phyloP scores from a whole-genome alignment of 2,329 filamentous ascomycete genomes.

The Diaporthe australafricana region DNA sequence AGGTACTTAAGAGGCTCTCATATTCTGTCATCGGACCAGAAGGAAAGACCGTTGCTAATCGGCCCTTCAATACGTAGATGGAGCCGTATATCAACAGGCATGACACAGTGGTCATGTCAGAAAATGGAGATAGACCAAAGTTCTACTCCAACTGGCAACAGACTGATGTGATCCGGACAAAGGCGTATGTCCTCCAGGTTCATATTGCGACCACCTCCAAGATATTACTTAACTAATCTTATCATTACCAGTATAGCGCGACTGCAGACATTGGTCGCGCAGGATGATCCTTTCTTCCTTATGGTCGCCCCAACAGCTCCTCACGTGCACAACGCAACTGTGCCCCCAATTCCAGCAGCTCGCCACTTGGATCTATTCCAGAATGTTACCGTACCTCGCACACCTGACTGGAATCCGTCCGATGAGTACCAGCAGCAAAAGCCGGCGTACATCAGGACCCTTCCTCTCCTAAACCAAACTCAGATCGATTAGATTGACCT shows the following conservation, averaged over 20 bases:
- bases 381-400: constrained; percentile 69
- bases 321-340: constrained; percentile 63
- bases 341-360: constrained; percentile 66
- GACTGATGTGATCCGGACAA: neutral
- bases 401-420: constrained; percentile 74
- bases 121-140: neutral
- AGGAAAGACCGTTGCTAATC: no score
- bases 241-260: constrained; percentile 36
- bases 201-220: constrained; percentile 71
- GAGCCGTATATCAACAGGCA: neutral
- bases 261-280: neutral
- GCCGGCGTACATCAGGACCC: neutral
- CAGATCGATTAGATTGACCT: constrained; percentile 39
- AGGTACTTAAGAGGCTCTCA: constrained; percentile 49
- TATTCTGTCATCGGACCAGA: no score
- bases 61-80: neutral
- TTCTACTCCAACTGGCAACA: neutral
- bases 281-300: constrained; percentile 71
- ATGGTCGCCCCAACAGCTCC: constrained; percentile 74
- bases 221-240: constrained; percentile 53
- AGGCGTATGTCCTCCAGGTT: constrained; percentile 40
- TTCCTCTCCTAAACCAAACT: constrained; percentile 3
- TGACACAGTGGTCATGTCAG: neutral
- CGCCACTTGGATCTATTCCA: constrained; percentile 72
- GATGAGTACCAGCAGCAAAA: constrained; percentile 38